phyloP scores from a whole-genome alignment of 202 grass and related monocot genomes.

The Zizania palustris region DNA sequence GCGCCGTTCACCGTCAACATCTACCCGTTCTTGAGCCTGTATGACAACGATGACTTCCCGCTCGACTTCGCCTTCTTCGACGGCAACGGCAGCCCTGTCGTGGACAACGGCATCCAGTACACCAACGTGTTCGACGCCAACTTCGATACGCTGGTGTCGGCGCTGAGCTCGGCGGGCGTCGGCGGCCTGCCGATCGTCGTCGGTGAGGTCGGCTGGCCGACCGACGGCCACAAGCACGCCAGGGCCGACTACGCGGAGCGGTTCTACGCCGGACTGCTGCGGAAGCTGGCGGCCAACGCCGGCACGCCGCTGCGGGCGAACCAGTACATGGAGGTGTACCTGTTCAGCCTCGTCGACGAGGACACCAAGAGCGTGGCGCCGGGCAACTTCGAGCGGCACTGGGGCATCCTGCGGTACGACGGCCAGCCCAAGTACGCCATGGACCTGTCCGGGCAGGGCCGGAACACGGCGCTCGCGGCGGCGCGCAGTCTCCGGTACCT shows the following conservation, averaged over 20 bases:
- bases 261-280: conserved; percentile 71
- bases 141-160: conserved; percentile 78
- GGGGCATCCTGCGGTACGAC: conserved; percentile 80
- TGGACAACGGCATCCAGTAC: conserved; percentile 64
- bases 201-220: conserved; percentile 87
- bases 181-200: conserved; percentile 60
- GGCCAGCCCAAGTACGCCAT: conserved; percentile 78
- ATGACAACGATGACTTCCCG: conserved; percentile 57
- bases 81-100: conserved; percentile 51
- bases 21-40: conserved; percentile 91
- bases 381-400: conserved; percentile 86
- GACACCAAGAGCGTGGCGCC: conserved; percentile 72
- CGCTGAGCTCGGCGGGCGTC: conserved; percentile 42
- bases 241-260: conserved; percentile 48
- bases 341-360: conserved; percentile 85
- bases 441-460: conserved; percentile 67
- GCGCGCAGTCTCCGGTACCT: conserved; percentile 58
- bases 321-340: conserved; percentile 73
- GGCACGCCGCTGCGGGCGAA: conserved; percentile 67
- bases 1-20: conserved; percentile 92
- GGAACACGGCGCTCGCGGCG: conserved; percentile 46
- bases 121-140: conserved; percentile 96
- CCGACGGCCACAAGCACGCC: conserved; percentile 67
- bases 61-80: conserved; percentile 92
- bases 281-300: conserved; percentile 52